Percentiles rank a stretch among this genome's conserved stretches.
Evolutionary conservation across 2,329 filamentous ascomycete species (phyloP).

Genomic region (Chrysosporium keratinophilum): DNA sequence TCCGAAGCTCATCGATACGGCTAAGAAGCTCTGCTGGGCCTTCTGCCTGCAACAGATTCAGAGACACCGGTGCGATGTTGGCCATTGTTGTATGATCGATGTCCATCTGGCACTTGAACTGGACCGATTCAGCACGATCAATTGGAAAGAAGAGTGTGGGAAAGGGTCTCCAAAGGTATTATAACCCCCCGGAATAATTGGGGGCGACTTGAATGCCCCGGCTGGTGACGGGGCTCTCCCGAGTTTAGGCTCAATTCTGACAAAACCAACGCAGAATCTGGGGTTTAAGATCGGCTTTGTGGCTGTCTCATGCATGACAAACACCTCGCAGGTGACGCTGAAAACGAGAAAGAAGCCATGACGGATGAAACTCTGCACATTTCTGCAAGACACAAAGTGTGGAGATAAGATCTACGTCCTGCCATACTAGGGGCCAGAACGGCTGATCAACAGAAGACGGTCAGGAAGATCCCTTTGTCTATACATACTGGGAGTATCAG

Average conservation of each 20-base stretch:
- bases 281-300: not conserved
- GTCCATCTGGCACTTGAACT: not conserved
- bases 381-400: not conserved
- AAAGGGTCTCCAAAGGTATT: not conserved
- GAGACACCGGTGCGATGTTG: not conserved
- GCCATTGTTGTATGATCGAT: not conserved
- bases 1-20: conserved; percentile 17
- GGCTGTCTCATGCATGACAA: not conserved
- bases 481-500: no score
- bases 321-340: not conserved
- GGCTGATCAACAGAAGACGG: not conserved
- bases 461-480: not conserved
- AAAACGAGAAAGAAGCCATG: not conserved
- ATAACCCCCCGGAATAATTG: not conserved
- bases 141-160: not conserved
- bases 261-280: not conserved
- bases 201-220: not conserved
- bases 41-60: conserved; percentile 15
- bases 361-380: conserved; percentile 5
- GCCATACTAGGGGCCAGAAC: not conserved
- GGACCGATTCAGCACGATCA: not conserved
- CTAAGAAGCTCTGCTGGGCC: conserved; percentile 16
- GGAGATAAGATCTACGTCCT: not conserved
- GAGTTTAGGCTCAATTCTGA: not conserved
- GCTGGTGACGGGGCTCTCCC: not conserved